Base-by-base conservation (phyloP, 345 rosid genomes). In the Tarenaya hassleriana region DNA sequence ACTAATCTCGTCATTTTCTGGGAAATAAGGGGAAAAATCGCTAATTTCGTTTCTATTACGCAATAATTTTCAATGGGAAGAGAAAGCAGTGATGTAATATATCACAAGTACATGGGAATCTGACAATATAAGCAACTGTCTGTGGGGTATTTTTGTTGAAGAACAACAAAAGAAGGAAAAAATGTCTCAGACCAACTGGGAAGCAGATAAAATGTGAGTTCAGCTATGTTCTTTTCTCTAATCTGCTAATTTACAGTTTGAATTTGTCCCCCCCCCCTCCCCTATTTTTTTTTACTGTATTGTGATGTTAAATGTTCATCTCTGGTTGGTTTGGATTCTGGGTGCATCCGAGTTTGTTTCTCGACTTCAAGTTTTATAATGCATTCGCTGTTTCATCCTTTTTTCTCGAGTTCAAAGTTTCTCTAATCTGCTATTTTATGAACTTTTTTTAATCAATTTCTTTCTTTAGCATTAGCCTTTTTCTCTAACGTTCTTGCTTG, bases 181-280 rank as follows among this genome's bases (percentile, higher is more conserved):
- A 45, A 78, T 78, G 97, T 77, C 97, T 77, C 97, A 90, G 74
- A 83, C 90, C 67, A 90, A 90, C 81, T 90, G 97, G 97, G 94
- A 90, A 83, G 97, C 97, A 66, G 97, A 90, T 86, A 90, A 90
- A 90, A 90, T 90, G 97, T 90, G 73, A 79, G 87, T 61, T 13
- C 1, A 33, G 4, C 32, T n/a, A 21, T 57, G 46, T 20, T 61
- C 27, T 56, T 37, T 11, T n/a, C 16, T 34, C 29, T 33, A 5
- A 12, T 29, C 34, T 40, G 13, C 5, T 61, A 71, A 65, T n/a
- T n/a, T n/a, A 62, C 7, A 3, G 18, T 32, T 31, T 50, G 18
- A n/a, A n/a, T n/a, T 32, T 52, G 43, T 17, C 34, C 48, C 19
- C 34, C 14, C 17, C 16, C n/a, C n/a, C n/a, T n/a, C n/a, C n/a